These are phyloP conservation scores for Podila clonocystis DNA, from an alignment of 192 early-diverging fungal genomes.

Conservation along the genomic window DNA sequence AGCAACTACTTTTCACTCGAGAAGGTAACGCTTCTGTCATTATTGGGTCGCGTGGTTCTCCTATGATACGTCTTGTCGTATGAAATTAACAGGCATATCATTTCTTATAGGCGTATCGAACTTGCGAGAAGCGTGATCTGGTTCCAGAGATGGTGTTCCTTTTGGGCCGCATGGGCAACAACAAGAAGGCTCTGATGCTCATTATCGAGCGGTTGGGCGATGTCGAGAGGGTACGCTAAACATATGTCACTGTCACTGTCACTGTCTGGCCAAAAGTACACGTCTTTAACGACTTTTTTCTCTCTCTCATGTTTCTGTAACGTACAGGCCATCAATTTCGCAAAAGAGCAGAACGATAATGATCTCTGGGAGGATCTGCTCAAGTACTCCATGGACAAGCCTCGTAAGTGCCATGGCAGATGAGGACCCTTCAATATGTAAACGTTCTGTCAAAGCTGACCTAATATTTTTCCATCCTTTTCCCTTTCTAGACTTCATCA, in stretches of 20 bases:
- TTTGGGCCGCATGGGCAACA: slow-evolving; percentile 97
- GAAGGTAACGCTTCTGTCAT: slow-evolving; percentile 50
- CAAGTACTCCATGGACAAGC: slow-evolving; percentile 95
- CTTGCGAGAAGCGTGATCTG: slow-evolving; percentile 87
- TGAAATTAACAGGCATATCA: too few species aligned
- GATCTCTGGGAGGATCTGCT: slow-evolving; percentile 96
- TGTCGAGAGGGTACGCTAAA: slow-evolving; percentile 75
- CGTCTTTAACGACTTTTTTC: slow-evolving; percentile 6
- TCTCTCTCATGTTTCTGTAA: background rate
- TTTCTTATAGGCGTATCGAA: slow-evolving; percentile 70
- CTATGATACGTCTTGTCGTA: background rate
- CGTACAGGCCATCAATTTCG: slow-evolving; percentile 94
- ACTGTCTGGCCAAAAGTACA: too few species aligned
- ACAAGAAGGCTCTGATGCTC: slow-evolving; percentile 89
- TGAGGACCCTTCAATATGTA: background rate
- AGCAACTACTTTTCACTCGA: slow-evolving; percentile 84
- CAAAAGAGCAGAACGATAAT: slow-evolving; percentile 96
- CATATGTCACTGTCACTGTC: too few species aligned
- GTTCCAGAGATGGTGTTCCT: slow-evolving; percentile 99
- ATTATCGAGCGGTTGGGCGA: slow-evolving; percentile 92
- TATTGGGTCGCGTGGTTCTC: slow-evolving; percentile 2
- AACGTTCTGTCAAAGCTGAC: too few species aligned
- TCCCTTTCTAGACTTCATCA: slow-evolving; percentile 80
- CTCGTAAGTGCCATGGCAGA: slow-evolving; percentile 64
- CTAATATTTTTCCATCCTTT: background rate